Percentiles rank a stretch among this genome's conserved stretches.
Evolutionary conservation across 2,329 filamentous ascomycete species (phyloP).

Genomic region (Nigrograna mackinnonii): DNA sequence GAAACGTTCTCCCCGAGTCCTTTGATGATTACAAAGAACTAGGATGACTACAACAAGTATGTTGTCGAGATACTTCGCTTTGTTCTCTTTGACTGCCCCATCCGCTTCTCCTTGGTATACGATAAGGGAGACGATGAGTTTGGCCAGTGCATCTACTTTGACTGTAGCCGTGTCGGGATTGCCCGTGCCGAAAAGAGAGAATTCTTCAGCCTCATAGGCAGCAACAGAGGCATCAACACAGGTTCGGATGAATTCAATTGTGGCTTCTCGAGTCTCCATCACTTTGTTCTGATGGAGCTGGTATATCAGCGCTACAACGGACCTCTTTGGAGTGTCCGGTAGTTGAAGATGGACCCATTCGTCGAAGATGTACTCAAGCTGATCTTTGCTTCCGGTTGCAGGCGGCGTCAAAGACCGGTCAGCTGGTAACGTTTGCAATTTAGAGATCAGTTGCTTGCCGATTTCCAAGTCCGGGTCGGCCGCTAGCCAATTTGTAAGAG

Average conservation of each 20-base stretch:
- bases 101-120: constrained; percentile 68
- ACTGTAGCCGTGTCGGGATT: constrained; percentile 64
- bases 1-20: constrained; percentile 78
- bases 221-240: constrained; percentile 80
- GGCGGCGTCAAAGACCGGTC: constrained; percentile 59
- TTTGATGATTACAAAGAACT: constrained; percentile 83
- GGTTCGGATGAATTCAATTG: constrained; percentile 77
- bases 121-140: constrained; percentile 76
- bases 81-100: constrained; percentile 62
- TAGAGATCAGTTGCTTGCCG: constrained; percentile 72
- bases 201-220: constrained; percentile 73
- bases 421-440: constrained; percentile 62
- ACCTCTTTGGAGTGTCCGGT: constrained; percentile 73
- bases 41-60: constrained; percentile 78
- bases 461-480: constrained; percentile 70
- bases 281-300: constrained; percentile 78
- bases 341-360: constrained; percentile 90
- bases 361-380: constrained; percentile 93
- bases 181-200: constrained; percentile 58
- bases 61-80: constrained; percentile 74
- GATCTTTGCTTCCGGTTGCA: constrained; percentile 68
- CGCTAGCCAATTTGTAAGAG: constrained; percentile 77
- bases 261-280: constrained; percentile 74
- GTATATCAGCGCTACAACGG: constrained; percentile 75
- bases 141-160: constrained; percentile 79